Conservation (phyloP, 2,329 filamentous ascomycete genomes). For the Pseudocercospora vitis region DNA sequence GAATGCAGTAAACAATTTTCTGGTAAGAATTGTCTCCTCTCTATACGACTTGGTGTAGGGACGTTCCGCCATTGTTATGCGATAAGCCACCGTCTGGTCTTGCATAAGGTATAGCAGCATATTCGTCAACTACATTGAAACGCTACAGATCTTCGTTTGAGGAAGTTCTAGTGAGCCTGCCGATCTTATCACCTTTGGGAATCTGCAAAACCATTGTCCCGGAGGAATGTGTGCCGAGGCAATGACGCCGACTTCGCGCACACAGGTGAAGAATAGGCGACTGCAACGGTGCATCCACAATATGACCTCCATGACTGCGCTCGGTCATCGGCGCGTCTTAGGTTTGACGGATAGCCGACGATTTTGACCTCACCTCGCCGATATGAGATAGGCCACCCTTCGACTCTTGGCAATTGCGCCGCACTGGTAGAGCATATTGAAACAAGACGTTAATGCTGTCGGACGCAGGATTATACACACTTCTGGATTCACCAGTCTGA, state of each 20-base stretch:
- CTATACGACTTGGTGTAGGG: too few species aligned
- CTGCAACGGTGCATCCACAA: not conserved
- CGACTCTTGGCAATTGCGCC: not conserved
- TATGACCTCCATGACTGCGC: not conserved
- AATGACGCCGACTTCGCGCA: not conserved
- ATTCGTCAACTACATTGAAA: too few species aligned
- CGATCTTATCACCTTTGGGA: too few species aligned
- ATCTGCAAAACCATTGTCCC: not conserved
- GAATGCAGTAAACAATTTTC: too few species aligned
- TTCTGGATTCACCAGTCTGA: not conserved
- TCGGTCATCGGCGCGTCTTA: not conserved
- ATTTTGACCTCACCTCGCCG: not conserved
- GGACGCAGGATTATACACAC: not conserved
- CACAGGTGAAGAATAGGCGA: not conserved
- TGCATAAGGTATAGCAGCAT: too few species aligned
- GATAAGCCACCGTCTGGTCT: too few species aligned
- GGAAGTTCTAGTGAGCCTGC: too few species aligned
- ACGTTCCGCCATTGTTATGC: too few species aligned
- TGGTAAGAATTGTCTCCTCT: too few species aligned
- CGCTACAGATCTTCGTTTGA: too few species aligned
- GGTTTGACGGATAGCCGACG: not conserved
- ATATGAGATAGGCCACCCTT: not conserved
- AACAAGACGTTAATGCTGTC: not conserved
- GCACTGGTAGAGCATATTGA: not conserved
- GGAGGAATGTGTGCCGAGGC: conserved; percentile 1